These are phyloP conservation scores for Mycena rebaudengoi DNA, from an alignment of 768 basidiomycete genomes.

Conservation along the genomic window DNA sequence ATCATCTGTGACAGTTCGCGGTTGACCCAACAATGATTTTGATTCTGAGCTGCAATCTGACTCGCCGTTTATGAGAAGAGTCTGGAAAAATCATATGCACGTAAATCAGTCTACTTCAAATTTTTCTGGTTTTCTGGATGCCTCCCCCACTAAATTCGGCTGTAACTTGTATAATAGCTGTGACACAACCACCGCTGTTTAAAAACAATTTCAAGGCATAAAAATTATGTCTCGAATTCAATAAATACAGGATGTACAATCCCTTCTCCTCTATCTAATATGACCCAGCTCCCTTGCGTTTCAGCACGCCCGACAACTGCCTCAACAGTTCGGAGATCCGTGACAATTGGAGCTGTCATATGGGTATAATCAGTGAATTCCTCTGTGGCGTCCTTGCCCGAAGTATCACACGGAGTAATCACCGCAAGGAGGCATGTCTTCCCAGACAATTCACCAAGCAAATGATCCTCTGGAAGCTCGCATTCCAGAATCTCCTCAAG, in stretches of 20 bases:
- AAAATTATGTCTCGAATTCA: not conserved
- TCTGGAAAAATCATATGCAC: too few relatives aligned
- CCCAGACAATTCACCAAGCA: not conserved
- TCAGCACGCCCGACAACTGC: constrained; percentile 19
- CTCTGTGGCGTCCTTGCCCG: constrained; percentile 22
- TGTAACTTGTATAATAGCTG: too few relatives aligned
- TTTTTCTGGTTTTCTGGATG: too few relatives aligned
- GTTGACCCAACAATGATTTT: too few relatives aligned
- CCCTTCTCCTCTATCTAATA: constrained; percentile 15
- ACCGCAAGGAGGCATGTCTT: constrained; percentile 8
- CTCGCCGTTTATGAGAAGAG: too few relatives aligned
- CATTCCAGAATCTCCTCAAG: constrained; percentile 26
- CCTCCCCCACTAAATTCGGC: too few relatives aligned
- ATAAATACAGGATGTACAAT: constrained; percentile 6
- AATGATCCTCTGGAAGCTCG: not conserved
- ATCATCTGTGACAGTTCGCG: too few relatives aligned
- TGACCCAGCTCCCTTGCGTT: constrained; percentile 13
- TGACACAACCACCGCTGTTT: too few relatives aligned
- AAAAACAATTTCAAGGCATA: not conserved
- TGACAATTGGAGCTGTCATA: constrained; percentile 1
- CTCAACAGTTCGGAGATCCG: constrained; percentile 20
- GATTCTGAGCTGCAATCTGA: too few relatives aligned
- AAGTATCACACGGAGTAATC: constrained; percentile 21
- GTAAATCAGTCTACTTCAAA: too few relatives aligned
- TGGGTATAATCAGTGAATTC: constrained; percentile 1